Conservation (phyloP, 73 alveolate species). For the Tetrahymena elliotti region DNA sequence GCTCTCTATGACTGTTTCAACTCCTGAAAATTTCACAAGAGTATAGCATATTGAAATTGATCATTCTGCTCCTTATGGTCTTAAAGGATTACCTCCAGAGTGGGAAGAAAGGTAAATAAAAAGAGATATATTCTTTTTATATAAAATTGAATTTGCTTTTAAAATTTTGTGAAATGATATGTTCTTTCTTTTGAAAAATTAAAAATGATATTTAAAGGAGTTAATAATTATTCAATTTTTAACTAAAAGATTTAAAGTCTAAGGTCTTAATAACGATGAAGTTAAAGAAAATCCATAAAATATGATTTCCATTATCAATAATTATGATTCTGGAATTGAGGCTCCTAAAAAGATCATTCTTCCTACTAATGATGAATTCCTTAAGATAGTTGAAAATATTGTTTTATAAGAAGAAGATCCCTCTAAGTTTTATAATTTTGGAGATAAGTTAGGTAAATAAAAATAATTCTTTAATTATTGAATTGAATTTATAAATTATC, state of each 20-base stretch:
- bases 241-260: not conserved
- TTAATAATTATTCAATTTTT: not conserved
- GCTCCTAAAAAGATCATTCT: not conserved
- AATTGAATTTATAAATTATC: too few relatives aligned
- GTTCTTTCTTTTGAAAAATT: not conserved
- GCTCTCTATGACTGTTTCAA: constrained; percentile 1
- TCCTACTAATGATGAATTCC: constrained; percentile 33
- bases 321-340: constrained; percentile 12
- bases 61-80: constrained; percentile 17
- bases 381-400: constrained; percentile 12
- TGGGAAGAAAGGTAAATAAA: constrained; percentile 17
- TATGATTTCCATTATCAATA: constrained; percentile 18
- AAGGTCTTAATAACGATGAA: not conserved
- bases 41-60: constrained; percentile 26
- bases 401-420: constrained; percentile 23
- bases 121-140: not conserved
- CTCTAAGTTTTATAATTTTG: constrained; percentile 10
- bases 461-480: too few relatives aligned
- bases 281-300: constrained; percentile 10
- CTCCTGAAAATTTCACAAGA: constrained; percentile 15
- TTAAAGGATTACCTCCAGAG: constrained; percentile 24
- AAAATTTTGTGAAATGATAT: not conserved
- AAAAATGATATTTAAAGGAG: not conserved
- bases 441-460: constrained; percentile 19
- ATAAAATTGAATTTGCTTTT: not conserved